These are phyloP conservation scores for Aspergillus jensenii DNA, from an alignment of 2,329 filamentous ascomycete genomes.

Conservation along the genomic window DNA sequence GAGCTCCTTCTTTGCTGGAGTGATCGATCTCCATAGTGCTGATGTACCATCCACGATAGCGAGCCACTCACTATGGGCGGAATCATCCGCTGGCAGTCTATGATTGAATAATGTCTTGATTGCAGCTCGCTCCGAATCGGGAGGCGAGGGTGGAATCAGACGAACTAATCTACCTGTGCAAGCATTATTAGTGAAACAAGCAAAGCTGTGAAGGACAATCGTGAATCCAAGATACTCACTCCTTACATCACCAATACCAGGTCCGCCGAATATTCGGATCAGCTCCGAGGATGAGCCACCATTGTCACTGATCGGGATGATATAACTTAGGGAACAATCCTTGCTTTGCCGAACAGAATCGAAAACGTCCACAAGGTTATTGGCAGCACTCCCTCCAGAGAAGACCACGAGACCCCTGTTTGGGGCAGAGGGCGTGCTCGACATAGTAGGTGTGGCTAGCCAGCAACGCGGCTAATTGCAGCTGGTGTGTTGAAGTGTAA, in stretches of 20 bases:
- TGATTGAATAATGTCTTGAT: slow-evolving; percentile 87
- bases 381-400: slow-evolving; percentile 91
- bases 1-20: slow-evolving; percentile 71
- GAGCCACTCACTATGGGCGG: slow-evolving; percentile 77
- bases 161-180: slow-evolving; percentile 76
- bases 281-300: slow-evolving; percentile 91
- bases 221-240: slow-evolving; percentile 49
- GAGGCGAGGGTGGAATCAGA: slow-evolving; percentile 70
- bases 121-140: slow-evolving; percentile 66
- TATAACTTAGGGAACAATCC: slow-evolving; percentile 70
- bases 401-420: slow-evolving; percentile 73
- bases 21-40: slow-evolving; percentile 68
- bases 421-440: slow-evolving; percentile 12
- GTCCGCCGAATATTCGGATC: slow-evolving; percentile 91
- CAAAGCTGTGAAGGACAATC: not conserved
- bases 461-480: too few relatives aligned
- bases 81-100: slow-evolving; percentile 65
- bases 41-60: slow-evolving; percentile 84
- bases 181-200: slow-evolving; percentile 11
- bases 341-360: slow-evolving; percentile 64
- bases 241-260: slow-evolving; percentile 76
- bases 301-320: slow-evolving; percentile 95
- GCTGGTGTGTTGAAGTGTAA: too few relatives aligned
- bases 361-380: slow-evolving; percentile 90
- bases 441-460: slow-evolving; percentile 3